phyloP scores from a whole-genome alignment of 441 rosid genomes.

The Isatis lusitanica region DNA sequence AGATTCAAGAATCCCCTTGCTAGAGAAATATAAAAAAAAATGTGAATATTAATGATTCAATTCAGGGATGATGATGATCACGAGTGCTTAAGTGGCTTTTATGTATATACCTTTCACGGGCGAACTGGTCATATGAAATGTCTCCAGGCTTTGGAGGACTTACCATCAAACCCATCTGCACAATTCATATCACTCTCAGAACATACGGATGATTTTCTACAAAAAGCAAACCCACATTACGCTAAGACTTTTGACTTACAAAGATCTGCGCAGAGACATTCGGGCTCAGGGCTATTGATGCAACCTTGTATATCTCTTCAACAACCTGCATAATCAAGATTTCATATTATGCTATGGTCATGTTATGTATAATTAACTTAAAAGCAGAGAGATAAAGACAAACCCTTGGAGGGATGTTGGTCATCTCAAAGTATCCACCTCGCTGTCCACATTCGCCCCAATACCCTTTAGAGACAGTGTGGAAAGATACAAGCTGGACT shows the following conservation, averaged over 20 bases:
- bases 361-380: neutral
- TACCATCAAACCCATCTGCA: slow-evolving; percentile 96
- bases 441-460: slow-evolving; percentile 99
- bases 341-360: neutral
- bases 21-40: slow-evolving; percentile 28
- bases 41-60: neutral
- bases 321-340: slow-evolving; percentile 59
- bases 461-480: slow-evolving; percentile 95
- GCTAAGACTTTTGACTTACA: slow-evolving; percentile 49
- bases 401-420: slow-evolving; percentile 89
- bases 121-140: slow-evolving; percentile 76
- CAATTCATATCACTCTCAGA: slow-evolving; percentile 21
- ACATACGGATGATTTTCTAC: slow-evolving; percentile 5
- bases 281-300: slow-evolving; percentile 87
- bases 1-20: slow-evolving; percentile 90
- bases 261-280: slow-evolving; percentile 96
- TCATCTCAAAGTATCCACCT: slow-evolving; percentile 99
- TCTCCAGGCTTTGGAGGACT: slow-evolving; percentile 92
- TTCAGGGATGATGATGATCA: neutral
- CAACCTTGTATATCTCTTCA: slow-evolving; percentile 92
- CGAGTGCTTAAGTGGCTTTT: neutral
- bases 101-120: slow-evolving; percentile 72
- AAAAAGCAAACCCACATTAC: slow-evolving; percentile 2
- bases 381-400: slow-evolving; percentile 31
- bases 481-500: slow-evolving; percentile 94